Conservation (phyloP, 805 yeast species). For the Candida khao-thaluensis region DNA sequence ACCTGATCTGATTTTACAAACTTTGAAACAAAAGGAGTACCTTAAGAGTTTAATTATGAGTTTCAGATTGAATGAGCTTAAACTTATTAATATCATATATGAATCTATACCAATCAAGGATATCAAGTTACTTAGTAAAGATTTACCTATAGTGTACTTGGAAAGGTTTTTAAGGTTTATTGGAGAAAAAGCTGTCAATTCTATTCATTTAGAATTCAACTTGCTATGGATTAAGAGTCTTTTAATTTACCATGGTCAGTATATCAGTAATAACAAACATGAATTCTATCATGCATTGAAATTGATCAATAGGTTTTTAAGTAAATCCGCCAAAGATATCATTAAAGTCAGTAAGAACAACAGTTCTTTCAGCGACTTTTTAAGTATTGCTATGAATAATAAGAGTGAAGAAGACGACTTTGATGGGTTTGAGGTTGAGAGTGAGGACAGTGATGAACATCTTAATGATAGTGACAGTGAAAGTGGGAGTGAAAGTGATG, state of each 20-base stretch:
- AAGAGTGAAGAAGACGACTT: constrained; percentile 24
- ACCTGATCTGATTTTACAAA: constrained; percentile 67
- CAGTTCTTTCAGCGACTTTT: constrained; percentile 53
- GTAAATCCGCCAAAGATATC: constrained; percentile 73
- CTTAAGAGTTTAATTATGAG: constrained; percentile 87
- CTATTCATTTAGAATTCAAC: constrained; percentile 83
- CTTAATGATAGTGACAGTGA: constrained; percentile 31
- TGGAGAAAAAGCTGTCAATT: constrained; percentile 62
- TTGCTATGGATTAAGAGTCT: constrained; percentile 76
- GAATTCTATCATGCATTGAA: constrained; percentile 64
- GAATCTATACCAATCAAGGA: constrained; percentile 73
- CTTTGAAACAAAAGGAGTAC: constrained; percentile 59
- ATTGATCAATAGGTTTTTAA: constrained; percentile 71
- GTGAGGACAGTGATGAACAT: constrained; percentile 26
- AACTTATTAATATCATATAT: constrained; percentile 68
- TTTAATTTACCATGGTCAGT: constrained; percentile 72
- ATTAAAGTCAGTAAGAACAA: constrained; percentile 53
- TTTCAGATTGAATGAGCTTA: constrained; percentile 82
- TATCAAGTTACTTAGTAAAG: constrained; percentile 62
- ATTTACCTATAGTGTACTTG: constrained; percentile 75
- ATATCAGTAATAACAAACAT: constrained; percentile 60
- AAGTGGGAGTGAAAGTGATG: constrained; percentile 36
- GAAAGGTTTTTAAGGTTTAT: constrained; percentile 65
- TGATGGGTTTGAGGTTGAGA: constrained; percentile 23
- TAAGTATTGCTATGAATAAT: constrained; percentile 30